Evolutionary conservation across 352 stramenopile genomes (phyloP), one percentile per base, ranked within the genome.

Genomic region (Aphanomyces astaci): DNA sequence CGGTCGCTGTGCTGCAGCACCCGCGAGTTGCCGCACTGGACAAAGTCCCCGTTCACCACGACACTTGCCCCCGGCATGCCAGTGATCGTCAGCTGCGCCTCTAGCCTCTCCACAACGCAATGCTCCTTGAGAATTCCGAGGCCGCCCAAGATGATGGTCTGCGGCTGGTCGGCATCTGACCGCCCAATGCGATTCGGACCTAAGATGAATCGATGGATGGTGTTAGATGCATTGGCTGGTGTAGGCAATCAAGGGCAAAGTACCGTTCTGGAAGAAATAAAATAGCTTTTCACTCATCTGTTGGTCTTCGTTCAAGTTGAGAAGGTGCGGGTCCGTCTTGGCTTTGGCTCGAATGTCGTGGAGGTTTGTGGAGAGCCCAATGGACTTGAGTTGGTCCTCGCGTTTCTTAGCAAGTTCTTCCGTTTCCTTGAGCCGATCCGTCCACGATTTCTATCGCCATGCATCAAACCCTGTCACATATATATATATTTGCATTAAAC

Each of bases 231-330:
- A 46, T 9, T 46, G 39, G 9, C 39, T 17, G 9, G 9, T 9
- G 9, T 17, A 9, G 39, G 39, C 9, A 46, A 46, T 17, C 17
- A 13, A 10, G 7, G 27, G 9, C 5, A 22, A 25, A 31, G 53
- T 27, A 57, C 71, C 73, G 22, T 63, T 49, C 22, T 86, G 72
- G 25, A 95, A 71, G 32, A 96, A 89, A 60, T 96, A 94, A 0
- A 89, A 66, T 1, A 96, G 66, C 52, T 92, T 90, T 64, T 91
- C 86, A 0, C 79, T 82, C 87, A 95, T 94, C 33, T 88, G 73
- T 32, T 88, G 84, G 43, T 96, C 88, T 78, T 96, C 86, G 49
- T 95, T 90, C 30, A 96, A 65, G 48, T 96, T 96, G 43, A 93
- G 71, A 2, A 96, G 63, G 51, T 95, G 86, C 17, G 88, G 84